Evolutionary conservation across 352 stramenopile species (phyloP), one percentile per base, ranked within the genome.

Genomic region (Labyrinthula sp.): DNA sequence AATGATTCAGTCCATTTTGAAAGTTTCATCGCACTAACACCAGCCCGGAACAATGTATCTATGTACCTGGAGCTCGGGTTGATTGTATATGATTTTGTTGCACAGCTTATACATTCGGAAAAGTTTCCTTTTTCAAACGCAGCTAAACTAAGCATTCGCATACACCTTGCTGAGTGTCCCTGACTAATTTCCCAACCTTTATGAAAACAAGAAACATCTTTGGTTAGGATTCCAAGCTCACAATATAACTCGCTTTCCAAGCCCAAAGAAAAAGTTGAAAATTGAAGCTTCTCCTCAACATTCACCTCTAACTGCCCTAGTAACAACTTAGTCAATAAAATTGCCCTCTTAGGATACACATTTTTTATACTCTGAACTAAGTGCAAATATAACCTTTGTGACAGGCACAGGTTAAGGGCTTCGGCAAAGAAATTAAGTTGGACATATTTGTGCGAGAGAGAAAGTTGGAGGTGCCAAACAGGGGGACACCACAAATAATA

Each of bases 381-480:
- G n/a, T n/a, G n/a, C n/a, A n/a, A n/a, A n/a, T n/a, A n/a, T n/a
- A n/a, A n/a, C n/a, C n/a, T n/a, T n/a, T n/a, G n/a, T 71, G 71
- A 89, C 75, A 94, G 89, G 58, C 82, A 95, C 28, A 92, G 77
- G 59, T 86, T 77, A 23, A 89, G 67, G 36, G 83, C 83, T 56
- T 73, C 90, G 8, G 61, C 71, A 2, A 73, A 59, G 18, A 77
- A 73, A 15, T 81, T 79, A 26, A 93, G 66, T 33, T 75, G 73
- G 6, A 82, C 69, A 66, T 94, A 94, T 17, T 79, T 68, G 43
- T 92, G 74, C 2, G 74, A 79, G 18, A 95, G 65, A 58, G 91
- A 77, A 26, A 73, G 69, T 56, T 93, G 79, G 43, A 93, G 73
- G 12, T 71, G 77, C 65, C 88, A 95, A 23, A 76, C 67, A 8